phyloP scores from a whole-genome alignment of 2,329 filamentous ascomycete genomes.

The Pseudocercospora vitis region DNA sequence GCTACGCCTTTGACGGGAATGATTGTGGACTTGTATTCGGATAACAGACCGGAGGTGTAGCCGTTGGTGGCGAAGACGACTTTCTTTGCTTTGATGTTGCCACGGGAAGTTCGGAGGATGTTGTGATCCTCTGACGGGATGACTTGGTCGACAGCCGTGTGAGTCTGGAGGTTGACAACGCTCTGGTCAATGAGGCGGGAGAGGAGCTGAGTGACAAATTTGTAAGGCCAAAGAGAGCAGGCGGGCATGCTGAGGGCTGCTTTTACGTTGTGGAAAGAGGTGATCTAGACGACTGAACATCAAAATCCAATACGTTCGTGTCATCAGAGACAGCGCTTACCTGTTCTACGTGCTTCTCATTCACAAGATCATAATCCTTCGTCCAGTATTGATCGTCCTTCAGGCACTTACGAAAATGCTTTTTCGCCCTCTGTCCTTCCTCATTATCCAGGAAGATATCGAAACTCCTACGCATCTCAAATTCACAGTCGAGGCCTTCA shows the following conservation, averaged over 20 bases:
- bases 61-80: constrained; percentile 41
- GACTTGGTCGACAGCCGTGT: constrained; percentile 56
- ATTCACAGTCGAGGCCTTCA: constrained; percentile 45
- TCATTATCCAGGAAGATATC: constrained; percentile 40
- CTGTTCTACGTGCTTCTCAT: constrained; percentile 32
- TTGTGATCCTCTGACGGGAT: background rate
- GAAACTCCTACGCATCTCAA: constrained; percentile 40
- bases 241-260: constrained; percentile 47
- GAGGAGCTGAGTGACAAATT: constrained; percentile 71
- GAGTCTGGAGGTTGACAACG: constrained; percentile 71
- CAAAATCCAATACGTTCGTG: constrained; percentile 3
- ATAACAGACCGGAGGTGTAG: constrained; percentile 38
- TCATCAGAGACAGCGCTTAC: background rate
- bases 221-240: constrained; percentile 75
- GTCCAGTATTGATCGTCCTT: constrained; percentile 34
- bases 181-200: constrained; percentile 51
- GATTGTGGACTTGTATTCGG: constrained; percentile 36
- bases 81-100: constrained; percentile 24
- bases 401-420: background rate
- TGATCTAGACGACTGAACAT: constrained; percentile 29
- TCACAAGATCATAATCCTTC: constrained; percentile 29
- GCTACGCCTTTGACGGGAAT: no score
- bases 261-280: constrained; percentile 36
- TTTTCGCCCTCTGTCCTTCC: constrained; percentile 37
- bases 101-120: constrained; percentile 26